phyloP scores from a whole-genome alignment of 805 yeast genomes.

The Kodamaea kaohsiungensis region DNA sequence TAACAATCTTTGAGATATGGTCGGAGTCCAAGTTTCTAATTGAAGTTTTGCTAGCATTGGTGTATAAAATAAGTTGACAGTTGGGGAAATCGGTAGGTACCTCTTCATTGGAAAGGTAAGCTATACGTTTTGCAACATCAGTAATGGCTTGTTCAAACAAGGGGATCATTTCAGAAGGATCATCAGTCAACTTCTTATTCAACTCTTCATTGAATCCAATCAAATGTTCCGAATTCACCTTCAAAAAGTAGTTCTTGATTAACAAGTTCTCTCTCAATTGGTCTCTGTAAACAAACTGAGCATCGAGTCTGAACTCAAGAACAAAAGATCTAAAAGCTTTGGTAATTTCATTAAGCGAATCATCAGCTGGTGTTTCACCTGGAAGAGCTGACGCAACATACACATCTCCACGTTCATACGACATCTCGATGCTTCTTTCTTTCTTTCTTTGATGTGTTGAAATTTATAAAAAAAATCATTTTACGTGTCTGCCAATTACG shows the following conservation, averaged over 20 bases:
- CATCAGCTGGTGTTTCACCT: constrained; percentile 71
- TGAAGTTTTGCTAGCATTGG: constrained; percentile 69
- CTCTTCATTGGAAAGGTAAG: constrained; percentile 53
- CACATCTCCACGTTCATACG: constrained; percentile 71
- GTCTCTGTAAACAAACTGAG: constrained; percentile 84
- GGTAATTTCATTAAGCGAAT: constrained; percentile 65
- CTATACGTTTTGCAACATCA: constrained; percentile 78
- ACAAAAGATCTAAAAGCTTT: constrained; percentile 81
- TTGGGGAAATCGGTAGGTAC: constrained; percentile 62
- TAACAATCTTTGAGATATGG: constrained; percentile 84
- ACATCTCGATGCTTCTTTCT: constrained; percentile 41
- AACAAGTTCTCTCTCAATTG: constrained; percentile 86
- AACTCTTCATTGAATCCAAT: constrained; percentile 87
- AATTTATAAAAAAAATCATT: not conserved
- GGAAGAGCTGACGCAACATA: constrained; percentile 82
- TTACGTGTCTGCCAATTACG: constrained; percentile 10
- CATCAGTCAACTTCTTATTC: constrained; percentile 79
- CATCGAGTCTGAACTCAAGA: constrained; percentile 79
- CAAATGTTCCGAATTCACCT: constrained; percentile 80
- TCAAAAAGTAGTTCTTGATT: constrained; percentile 68
- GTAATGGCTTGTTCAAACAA: constrained; percentile 80
- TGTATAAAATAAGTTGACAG: constrained; percentile 78
- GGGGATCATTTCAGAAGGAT: constrained; percentile 86
- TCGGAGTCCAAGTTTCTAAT: constrained; percentile 84
- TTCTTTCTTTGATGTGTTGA: not conserved